Conservation (phyloP, 306 rosid species). For the Corylus avellana region DNA sequence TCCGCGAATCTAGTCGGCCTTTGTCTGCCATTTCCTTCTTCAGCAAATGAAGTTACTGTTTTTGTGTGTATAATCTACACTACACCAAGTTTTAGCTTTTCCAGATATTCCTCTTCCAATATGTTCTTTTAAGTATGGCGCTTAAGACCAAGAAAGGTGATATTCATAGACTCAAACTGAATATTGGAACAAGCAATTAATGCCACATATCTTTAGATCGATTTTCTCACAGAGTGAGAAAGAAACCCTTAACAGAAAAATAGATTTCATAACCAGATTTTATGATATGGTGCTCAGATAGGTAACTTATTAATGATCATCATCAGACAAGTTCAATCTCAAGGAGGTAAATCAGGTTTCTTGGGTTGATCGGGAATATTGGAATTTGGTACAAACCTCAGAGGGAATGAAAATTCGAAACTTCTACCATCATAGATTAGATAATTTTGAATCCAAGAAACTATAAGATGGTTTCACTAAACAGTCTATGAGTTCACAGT, state of each 20-base stretch:
- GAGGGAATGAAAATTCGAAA: too few species aligned
- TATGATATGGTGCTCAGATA: neutral
- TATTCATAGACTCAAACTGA: neutral
- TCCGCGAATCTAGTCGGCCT: neutral
- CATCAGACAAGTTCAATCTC: too few species aligned
- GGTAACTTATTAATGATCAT: neutral
- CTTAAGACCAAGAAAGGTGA: neutral
- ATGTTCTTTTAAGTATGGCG: neutral
- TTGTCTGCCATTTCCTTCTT: conserved; percentile 5
- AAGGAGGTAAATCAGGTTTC: too few species aligned
- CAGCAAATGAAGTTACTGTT: neutral
- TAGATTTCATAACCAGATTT: neutral
- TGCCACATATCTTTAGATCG: neutral
- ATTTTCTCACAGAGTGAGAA: neutral
- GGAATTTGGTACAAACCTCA: too few species aligned
- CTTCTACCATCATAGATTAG: conserved; percentile 11
- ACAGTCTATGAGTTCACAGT: conserved; percentile 24
- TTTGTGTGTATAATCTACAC: neutral
- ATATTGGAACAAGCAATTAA: neutral
- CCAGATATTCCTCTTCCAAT: neutral
- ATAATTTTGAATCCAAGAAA: neutral
- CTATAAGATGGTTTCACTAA: neutral
- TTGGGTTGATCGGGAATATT: too few species aligned
- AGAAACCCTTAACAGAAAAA: neutral
- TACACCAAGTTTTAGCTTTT: neutral